Conservation (phyloP, 2,329 filamentous ascomycete genomes). For the Diaporthe vaccinii region DNA sequence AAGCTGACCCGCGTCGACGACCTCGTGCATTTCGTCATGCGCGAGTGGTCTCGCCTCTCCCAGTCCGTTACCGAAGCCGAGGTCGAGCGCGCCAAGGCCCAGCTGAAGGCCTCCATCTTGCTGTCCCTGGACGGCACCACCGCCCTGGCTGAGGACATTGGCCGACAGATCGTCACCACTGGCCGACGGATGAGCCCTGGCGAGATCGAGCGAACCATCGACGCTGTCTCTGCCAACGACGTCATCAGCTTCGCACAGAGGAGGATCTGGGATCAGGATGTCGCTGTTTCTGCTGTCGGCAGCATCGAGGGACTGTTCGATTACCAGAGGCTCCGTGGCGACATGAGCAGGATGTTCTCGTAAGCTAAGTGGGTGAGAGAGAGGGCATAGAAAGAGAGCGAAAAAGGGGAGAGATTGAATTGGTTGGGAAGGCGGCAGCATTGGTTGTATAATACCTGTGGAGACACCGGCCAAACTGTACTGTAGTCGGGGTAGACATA, state of each 20-base stretch:
- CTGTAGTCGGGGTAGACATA: conserved; percentile 54
- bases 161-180: conserved; percentile 97
- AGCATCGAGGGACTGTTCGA: conserved; percentile 88
- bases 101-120: conserved; percentile 98
- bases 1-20: conserved; percentile 90
- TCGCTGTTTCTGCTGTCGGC: conserved; percentile 93
- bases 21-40: conserved; percentile 97
- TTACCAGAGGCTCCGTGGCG: conserved; percentile 65
- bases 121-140: conserved; percentile 98
- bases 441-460: conserved; percentile 50
- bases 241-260: conserved; percentile 96
- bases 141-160: conserved; percentile 97
- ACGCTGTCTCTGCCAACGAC: conserved; percentile 92
- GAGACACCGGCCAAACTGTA: conserved; percentile 54
- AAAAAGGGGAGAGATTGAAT: conserved; percentile 41
- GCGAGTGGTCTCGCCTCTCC: conserved; percentile 97
- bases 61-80: conserved; percentile 90
- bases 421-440: conserved; percentile 26
- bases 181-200: conserved; percentile 90
- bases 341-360: conserved; percentile 55
- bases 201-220: conserved; percentile 94
- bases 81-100: conserved; percentile 98
- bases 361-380: not conserved
- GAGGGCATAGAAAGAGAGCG: conserved; percentile 30
- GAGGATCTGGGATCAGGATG: conserved; percentile 97